These are phyloP conservation scores for Cocos nucifera DNA, from an alignment of 176 grass and related monocot genomes.

Conservation along the genomic window DNA sequence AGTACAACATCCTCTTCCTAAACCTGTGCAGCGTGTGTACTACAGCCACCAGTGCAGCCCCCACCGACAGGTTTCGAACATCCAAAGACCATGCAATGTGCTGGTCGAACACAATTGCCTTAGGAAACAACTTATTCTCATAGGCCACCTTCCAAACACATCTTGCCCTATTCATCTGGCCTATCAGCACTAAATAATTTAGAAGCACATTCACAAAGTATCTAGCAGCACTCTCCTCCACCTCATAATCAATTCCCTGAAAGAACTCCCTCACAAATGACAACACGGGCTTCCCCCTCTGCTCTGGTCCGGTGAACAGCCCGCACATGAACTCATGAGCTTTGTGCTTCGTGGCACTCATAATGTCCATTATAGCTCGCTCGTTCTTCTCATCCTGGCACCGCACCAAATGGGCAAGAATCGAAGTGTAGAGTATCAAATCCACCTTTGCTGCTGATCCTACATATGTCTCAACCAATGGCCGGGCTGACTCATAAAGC, in stretches of 20 bases:
- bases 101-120: slow-evolving; percentile 92
- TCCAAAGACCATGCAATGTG: slow-evolving; percentile 97
- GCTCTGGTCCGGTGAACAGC: slow-evolving; percentile 83
- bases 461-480: slow-evolving; percentile 67
- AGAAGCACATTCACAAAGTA: slow-evolving; percentile 92
- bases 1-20: slow-evolving; percentile 95
- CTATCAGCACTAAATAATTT: slow-evolving; percentile 92
- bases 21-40: slow-evolving; percentile 87
- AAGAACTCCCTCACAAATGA: slow-evolving; percentile 81
- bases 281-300: slow-evolving; percentile 78
- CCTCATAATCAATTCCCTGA: slow-evolving; percentile 74
- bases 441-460: slow-evolving; percentile 65
- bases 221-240: slow-evolving; percentile 57
- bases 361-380: slow-evolving; percentile 78
- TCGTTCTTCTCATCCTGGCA: slow-evolving; percentile 70
- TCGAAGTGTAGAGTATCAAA: slow-evolving; percentile 85
- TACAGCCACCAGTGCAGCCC: slow-evolving; percentile 49
- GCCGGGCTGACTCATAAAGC: slow-evolving; percentile 64
- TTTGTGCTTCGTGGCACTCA: slow-evolving; percentile 62
- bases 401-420: slow-evolving; percentile 67
- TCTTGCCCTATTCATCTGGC: slow-evolving; percentile 91
- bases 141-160: slow-evolving; percentile 95
- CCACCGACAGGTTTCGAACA: slow-evolving; percentile 57
- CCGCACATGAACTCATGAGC: slow-evolving; percentile 81
- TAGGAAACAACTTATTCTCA: slow-evolving; percentile 91